Evolutionary conservation across 2,329 filamentous ascomycete species (phyloP).

Genomic region (Trichoderma sp.): DNA sequence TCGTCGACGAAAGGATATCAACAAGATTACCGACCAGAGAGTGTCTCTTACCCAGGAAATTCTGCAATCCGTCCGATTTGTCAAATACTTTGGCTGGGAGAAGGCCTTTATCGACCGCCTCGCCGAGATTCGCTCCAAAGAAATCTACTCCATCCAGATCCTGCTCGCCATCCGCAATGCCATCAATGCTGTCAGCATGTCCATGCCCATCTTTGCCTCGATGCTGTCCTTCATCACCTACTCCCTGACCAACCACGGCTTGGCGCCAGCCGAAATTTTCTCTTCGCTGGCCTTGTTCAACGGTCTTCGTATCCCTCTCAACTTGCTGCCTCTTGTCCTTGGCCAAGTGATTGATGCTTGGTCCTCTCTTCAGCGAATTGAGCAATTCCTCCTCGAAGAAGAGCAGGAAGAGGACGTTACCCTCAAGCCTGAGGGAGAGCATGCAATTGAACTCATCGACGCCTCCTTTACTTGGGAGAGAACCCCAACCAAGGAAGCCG

Average conservation of each 20-base stretch:
- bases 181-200: slow-evolving; percentile 81
- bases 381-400: slow-evolving; percentile 85
- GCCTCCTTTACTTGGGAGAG: slow-evolving; percentile 89
- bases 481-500: slow-evolving; percentile 56
- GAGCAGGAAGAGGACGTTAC: slow-evolving; percentile 74
- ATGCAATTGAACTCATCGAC: slow-evolving; percentile 69
- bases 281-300: slow-evolving; percentile 95
- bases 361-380: slow-evolving; percentile 79
- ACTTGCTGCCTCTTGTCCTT: slow-evolving; percentile 83
- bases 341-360: slow-evolving; percentile 89
- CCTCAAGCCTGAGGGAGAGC: slow-evolving; percentile 56
- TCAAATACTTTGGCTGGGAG: slow-evolving; percentile 98
- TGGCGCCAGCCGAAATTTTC: slow-evolving; percentile 80
- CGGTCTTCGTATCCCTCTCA: slow-evolving; percentile 83
- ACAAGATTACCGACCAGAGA: slow-evolving; percentile 90
- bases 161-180: slow-evolving; percentile 81
- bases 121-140: slow-evolving; percentile 69
- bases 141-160: slow-evolving; percentile 82
- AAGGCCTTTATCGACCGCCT: slow-evolving; percentile 79
- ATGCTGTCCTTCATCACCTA: slow-evolving; percentile 94
- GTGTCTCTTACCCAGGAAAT: slow-evolving; percentile 93
- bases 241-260: slow-evolving; percentile 63
- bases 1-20: slow-evolving; percentile 74
- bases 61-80: slow-evolving; percentile 84
- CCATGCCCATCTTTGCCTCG: slow-evolving; percentile 88